Evolutionary conservation across 257 asterid genomes (phyloP), one percentile per base, ranked within the genome.

Genomic region (Rehmannia glutinosa): DNA sequence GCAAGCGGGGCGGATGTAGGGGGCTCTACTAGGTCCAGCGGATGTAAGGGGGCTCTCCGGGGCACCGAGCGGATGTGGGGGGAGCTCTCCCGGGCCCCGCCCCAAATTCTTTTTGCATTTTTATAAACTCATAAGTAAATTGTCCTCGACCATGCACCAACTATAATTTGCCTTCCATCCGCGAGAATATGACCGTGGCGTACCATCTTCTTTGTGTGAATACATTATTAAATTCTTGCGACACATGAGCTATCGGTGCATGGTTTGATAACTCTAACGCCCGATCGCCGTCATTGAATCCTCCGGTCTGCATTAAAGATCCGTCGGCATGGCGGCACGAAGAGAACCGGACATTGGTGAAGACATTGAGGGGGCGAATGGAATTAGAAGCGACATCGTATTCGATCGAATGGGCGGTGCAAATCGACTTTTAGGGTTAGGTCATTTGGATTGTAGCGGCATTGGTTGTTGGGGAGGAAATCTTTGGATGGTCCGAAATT

Each of bases 321-420:
- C 91, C 86, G 54, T 82, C 80, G 79, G 68, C 55, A 58, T 68
- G 58, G 64, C 81, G 2, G 86, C 55, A 5, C 82, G 88, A 75
- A 35, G 91, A 82, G 82, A 86, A 82, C 91, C 88, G 82, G 11
- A 68, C 64, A 16, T 85, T 66, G 11, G 88, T 80, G 11, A 19
- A 75, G 53, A 85, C 80, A 15, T 7, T 78, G n/a, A n/a, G n/a
- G n/a, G n/a, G n/a, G n/a, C n/a, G n/a, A n/a, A n/a, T n/a, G n/a
- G n/a, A n/a, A n/a, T 82, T 85, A 0, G 65, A 1, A 1, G 51
- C 46, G 32, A 82, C 83, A 15, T 82, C 83, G 41, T 80, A 82
- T 8, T 82, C 86, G 0, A 85, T 84, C 0, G 91, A 85, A 52
- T 85, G 91, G 0, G 88, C 86, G 1, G 86, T 82, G 66, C 91